Conservation (phyloP, 2,329 filamentous ascomycete species). For the Aspergillus felis region DNA sequence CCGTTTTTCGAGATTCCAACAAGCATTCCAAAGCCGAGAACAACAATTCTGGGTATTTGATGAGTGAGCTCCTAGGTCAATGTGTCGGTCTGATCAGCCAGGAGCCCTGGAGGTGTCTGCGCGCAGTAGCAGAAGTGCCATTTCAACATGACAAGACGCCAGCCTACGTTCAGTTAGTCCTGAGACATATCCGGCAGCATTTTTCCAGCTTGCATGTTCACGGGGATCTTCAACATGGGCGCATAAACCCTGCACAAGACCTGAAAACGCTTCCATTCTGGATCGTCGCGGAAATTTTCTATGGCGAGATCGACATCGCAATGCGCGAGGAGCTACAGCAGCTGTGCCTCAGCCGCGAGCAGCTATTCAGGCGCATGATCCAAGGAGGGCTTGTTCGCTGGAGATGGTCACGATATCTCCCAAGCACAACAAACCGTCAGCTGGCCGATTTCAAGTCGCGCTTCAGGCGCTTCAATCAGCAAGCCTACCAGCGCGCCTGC, state of each 20-base stretch:
- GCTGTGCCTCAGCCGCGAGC: conserved; percentile 24
- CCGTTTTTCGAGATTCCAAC: conserved; percentile 44
- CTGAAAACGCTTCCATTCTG: conserved; percentile 37
- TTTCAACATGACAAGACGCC: conserved; percentile 1
- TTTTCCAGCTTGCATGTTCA: not conserved
- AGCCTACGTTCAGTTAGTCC: conserved; percentile 2
- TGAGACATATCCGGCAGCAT: not conserved
- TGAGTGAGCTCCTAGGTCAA: conserved; percentile 40
- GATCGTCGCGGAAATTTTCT: conserved; percentile 37
- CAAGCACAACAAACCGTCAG: conserved; percentile 18
- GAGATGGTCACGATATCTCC: conserved; percentile 12
- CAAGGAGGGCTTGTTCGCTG: conserved; percentile 33
- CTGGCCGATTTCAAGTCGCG: conserved; percentile 25
- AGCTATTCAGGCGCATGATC: conserved; percentile 32
- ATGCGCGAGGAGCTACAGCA: conserved; percentile 21
- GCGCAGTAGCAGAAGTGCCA: not conserved
- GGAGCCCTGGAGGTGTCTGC: conserved; percentile 8
- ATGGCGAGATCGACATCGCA: conserved; percentile 27
- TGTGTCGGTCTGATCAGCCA: conserved; percentile 43
- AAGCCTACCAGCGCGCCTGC: conserved; percentile 4
- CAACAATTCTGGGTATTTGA: conserved; percentile 40
- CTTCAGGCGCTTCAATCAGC: conserved; percentile 36
- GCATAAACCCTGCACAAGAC: conserved; percentile 24
- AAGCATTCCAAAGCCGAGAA: conserved; percentile 40
- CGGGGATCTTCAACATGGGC: not conserved